These are phyloP conservation scores for Suillus subaureus DNA, from an alignment of 768 basidiomycete genomes.

Conservation along the genomic window DNA sequence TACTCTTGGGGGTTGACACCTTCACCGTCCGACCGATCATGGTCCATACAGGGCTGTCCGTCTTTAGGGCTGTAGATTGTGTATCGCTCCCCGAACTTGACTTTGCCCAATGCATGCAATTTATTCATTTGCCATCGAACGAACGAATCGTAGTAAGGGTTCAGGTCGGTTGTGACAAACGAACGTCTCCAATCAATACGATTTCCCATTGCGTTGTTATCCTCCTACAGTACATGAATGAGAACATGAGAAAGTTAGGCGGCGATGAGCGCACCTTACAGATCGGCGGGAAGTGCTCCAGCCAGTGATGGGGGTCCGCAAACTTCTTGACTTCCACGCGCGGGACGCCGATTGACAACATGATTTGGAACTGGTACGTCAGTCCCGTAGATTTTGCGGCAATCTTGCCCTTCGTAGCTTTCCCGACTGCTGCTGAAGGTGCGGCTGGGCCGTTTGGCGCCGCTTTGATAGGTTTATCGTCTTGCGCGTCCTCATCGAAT, in stretches of 20 bases:
- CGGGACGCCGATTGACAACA: slow-evolving; percentile 92
- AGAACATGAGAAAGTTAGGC: neutral
- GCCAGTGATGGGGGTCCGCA: slow-evolving; percentile 93
- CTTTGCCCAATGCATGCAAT: slow-evolving; percentile 81
- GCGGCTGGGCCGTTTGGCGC: slow-evolving; percentile 44
- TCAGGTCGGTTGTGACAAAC: slow-evolving; percentile 93
- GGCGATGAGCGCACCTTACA: slow-evolving; percentile 58
- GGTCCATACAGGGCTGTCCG: slow-evolving; percentile 99
- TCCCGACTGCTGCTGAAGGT: slow-evolving; percentile 55
- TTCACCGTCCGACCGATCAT: slow-evolving; percentile 95
- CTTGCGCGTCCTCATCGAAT: slow-evolving; percentile 46
- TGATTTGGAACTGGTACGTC: slow-evolving; percentile 98
- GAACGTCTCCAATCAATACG: slow-evolving; percentile 96
- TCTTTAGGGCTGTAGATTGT: slow-evolving; percentile 99
- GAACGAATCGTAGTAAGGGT: slow-evolving; percentile 97
- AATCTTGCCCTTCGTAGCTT: slow-evolving; percentile 95
- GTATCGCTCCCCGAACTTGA: slow-evolving; percentile 98
- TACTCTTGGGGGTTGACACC: slow-evolving; percentile 96
- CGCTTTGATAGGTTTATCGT: slow-evolving; percentile 43
- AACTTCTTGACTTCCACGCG: slow-evolving; percentile 92
- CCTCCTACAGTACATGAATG: slow-evolving; percentile 40
- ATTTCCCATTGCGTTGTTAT: slow-evolving; percentile 87
- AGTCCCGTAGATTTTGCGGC: slow-evolving; percentile 91
- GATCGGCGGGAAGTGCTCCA: slow-evolving; percentile 94
- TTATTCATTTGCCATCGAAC: slow-evolving; percentile 99